Evolutionary conservation across 768 basidiomycete species (phyloP).

Genomic region (Russula compacta): DNA sequence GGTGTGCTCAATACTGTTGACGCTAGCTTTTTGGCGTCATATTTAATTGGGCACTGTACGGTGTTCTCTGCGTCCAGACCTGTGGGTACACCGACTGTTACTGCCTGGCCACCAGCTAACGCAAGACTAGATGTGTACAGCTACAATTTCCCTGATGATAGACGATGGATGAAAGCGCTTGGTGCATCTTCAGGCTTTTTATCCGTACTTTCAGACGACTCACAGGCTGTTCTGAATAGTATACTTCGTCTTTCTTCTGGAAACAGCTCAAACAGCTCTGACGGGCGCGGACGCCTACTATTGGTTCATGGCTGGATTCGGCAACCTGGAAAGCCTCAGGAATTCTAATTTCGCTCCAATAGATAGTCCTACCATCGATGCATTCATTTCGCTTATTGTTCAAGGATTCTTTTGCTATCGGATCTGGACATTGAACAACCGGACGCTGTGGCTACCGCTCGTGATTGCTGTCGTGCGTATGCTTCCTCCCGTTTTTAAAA

Average conservation of each 20-base stretch:
- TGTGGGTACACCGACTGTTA: background rate
- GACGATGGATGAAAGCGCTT: background rate
- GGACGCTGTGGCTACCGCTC: background rate
- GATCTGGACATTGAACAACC: background rate
- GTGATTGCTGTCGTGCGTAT: background rate
- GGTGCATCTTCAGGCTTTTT: background rate
- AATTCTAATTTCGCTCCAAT: background rate
- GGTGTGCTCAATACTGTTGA: background rate
- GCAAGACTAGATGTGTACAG: background rate
- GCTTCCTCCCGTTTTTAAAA: too few species aligned
- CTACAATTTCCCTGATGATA: background rate
- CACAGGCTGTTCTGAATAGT: background rate
- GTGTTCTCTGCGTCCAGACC: background rate
- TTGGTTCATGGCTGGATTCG: conserved; percentile 11
- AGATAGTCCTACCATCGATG: background rate
- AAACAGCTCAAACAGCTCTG: background rate
- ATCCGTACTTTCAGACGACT: background rate
- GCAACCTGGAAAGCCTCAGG: background rate
- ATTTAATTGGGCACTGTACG: background rate
- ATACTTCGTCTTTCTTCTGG: background rate
- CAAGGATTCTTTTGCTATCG: conserved; percentile 2
- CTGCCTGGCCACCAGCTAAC: background rate
- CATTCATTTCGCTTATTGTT: background rate
- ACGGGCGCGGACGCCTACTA: background rate
- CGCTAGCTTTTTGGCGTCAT: background rate